These are phyloP conservation scores for Chiua virens DNA, from an alignment of 768 basidiomycete genomes.

Conservation along the genomic window DNA sequence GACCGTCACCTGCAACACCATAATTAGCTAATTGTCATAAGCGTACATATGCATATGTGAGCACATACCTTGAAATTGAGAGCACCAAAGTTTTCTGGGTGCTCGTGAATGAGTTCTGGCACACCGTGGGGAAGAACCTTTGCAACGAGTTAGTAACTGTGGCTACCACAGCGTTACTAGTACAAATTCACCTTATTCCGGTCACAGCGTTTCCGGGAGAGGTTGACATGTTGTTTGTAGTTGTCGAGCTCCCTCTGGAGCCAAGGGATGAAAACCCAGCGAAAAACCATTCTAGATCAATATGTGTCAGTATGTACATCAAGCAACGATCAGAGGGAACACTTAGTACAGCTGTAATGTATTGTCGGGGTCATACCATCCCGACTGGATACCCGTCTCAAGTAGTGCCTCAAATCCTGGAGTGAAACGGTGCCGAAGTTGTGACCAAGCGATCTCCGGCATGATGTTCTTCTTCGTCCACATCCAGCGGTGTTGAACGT, in stretches of 20 bases:
- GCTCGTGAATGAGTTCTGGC: conserved; percentile 34
- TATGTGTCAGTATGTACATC: not conserved
- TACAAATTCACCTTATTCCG: conserved; percentile 5
- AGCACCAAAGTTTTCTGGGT: conserved; percentile 28
- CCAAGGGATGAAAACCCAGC: conserved; percentile 33
- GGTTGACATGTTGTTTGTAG: conserved; percentile 7
- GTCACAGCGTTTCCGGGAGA: conserved; percentile 1
- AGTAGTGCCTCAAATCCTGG: conserved; percentile 39
- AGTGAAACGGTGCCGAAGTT: conserved; percentile 26
- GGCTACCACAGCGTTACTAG: no score
- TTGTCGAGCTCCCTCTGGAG: conserved; percentile 6
- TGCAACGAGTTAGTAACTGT: no score
- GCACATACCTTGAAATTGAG: conserved; percentile 36
- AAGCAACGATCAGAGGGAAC: no score
- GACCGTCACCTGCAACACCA: not conserved
- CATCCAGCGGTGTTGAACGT: conserved; percentile 43
- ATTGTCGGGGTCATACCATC: conserved; percentile 30
- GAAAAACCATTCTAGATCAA: conserved; percentile 37
- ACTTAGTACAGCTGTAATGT: conserved; percentile 27
- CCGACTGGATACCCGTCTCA: conserved; percentile 27
- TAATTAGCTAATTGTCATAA: no score
- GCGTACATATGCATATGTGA: no score
- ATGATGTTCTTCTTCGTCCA: conserved; percentile 40
- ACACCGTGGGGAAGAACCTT: conserved; percentile 36
- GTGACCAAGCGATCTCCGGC: conserved; percentile 44